Base-by-base conservation (phyloP, 805 yeast genomes). In the Wickerhamiella parazyma region DNA sequence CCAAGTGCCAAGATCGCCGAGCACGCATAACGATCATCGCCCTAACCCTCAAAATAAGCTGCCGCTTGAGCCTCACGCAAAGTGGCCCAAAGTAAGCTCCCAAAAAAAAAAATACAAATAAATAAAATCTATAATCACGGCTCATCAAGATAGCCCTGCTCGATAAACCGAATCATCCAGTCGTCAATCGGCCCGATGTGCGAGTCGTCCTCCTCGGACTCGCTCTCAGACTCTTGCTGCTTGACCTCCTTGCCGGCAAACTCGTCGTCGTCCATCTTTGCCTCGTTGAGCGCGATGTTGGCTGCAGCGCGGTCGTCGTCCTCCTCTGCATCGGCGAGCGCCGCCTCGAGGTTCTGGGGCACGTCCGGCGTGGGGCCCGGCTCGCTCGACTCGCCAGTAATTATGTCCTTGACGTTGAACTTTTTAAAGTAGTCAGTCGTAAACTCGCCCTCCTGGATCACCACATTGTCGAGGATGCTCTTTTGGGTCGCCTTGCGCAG, bases 381-480 rank as follows among this genome's bases (percentile, higher is more conserved):
- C 12, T 21, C 31, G 14, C 35, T 44, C 7, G 29, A 6, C 12
- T 21, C 31, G 20, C 20, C 31, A 48, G 57, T 45, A 2, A 89
- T 72, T 49, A 89, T 65, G 58, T 89, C 97, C 48, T 77, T 72
- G 5, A 87, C 89, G 0, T 95, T 81, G 42, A 87, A 67, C 56
- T 83, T 83, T 24, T 86, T 80, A 58, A 93, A 82, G 60, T 87
- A 91, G 59, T 93, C 98, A 0, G 98, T 93, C 0, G 97, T 91
- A 64, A 91, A 91, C 53, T 89, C 97, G 59, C 98, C 98, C 42
- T 87, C 95, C 64, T 91, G 97, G 53, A 91, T 91, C 44, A 89
- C 89, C 26, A 89, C 94, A 60, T 85, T 84, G 63, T 89, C 97
- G 54, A 89, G 71, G 55, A 86, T 86, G 55, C 94, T 71, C 69